Percentiles rank a stretch among this genome's conserved stretches.
Conservation (phyloP, 139 green algal species). For the Chlamydomonas urium region DNA sequence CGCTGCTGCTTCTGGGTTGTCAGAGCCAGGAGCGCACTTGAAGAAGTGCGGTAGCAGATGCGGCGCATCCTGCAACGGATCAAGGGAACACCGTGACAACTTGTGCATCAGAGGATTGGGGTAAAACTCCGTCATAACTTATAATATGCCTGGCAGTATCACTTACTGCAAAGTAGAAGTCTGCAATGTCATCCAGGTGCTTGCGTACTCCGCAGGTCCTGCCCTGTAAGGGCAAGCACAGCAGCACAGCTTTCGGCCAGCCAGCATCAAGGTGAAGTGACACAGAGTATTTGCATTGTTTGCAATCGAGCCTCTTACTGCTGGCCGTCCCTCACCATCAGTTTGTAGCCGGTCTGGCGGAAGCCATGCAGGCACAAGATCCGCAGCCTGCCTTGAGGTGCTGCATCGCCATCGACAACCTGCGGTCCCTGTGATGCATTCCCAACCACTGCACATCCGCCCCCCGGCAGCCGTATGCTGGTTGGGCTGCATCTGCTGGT, state of each 20-base stretch:
- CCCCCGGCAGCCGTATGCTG: neutral
- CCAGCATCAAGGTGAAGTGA: too few species aligned
- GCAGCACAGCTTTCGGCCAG: too few species aligned
- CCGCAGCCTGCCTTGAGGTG: slow-evolving; percentile 36
- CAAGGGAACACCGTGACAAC: neutral
- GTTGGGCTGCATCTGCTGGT: neutral
- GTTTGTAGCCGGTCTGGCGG: slow-evolving; percentile 64
- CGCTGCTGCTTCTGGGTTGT: too few species aligned
- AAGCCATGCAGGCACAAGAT: slow-evolving; percentile 91
- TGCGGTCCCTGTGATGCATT: too few species aligned
- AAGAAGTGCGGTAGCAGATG: slow-evolving; percentile 62
- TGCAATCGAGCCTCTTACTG: neutral
- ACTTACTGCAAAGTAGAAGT: slow-evolving; percentile 66
- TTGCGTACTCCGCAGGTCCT: slow-evolving; percentile 57
- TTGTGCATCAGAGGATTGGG: too few species aligned
- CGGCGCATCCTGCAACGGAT: slow-evolving; percentile 53
- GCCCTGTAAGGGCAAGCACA: slow-evolving; percentile 47
- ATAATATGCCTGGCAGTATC: neutral
- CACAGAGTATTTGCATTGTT: neutral
- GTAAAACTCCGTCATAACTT: neutral
- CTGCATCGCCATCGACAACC: too few species aligned
- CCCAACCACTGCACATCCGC: slow-evolving; percentile 13
- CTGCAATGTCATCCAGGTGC: slow-evolving; percentile 52
- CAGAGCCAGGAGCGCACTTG: too few species aligned
- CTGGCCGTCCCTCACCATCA: slow-evolving; percentile 50